phyloP scores from a whole-genome alignment of 1,284 basidiomycete genomes.

The Melampsora americana region DNA sequence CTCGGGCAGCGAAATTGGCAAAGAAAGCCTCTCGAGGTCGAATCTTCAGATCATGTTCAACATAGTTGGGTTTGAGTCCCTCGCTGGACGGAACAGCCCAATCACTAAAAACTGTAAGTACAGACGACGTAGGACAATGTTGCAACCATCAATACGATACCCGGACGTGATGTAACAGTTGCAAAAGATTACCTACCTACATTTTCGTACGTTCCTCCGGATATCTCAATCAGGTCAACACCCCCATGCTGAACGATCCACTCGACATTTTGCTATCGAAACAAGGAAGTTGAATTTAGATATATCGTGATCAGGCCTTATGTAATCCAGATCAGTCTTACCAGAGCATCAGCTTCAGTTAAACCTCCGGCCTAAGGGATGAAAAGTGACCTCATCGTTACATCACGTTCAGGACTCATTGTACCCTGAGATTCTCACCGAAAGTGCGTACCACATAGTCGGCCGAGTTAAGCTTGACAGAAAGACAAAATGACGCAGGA shows the following conservation, averaged over 20 bases:
- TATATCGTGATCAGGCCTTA: not conserved
- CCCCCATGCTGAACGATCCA: slow-evolving; percentile 17
- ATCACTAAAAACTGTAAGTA: not conserved
- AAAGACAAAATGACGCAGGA: slow-evolving; percentile 15
- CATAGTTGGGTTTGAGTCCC: not conserved
- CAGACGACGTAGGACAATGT: not conserved
- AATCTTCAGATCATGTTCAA: not conserved
- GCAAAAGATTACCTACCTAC: not conserved
- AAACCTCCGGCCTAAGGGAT: slow-evolving; percentile 10
- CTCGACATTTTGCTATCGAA: slow-evolving; percentile 14
- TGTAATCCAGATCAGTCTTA: not conserved
- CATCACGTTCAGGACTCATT: too few relatives aligned
- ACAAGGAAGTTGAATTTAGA: not conserved
- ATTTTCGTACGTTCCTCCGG: slow-evolving; percentile 24
- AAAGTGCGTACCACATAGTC: slow-evolving; percentile 20
- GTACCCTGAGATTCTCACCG: not conserved
- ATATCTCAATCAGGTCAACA: slow-evolving; percentile 32
- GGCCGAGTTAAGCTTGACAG: slow-evolving; percentile 27
- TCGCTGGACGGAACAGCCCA: not conserved
- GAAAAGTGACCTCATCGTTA: not conserved
- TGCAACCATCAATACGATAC: not conserved
- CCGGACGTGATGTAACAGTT: not conserved
- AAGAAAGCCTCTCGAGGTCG: slow-evolving; percentile 17
- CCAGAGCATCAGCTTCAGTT: slow-evolving; percentile 22
- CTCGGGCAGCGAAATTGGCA: not conserved